Evolutionary conservation across 225 moss, liverwort and hornwort species (phyloP), one percentile per base, ranked within the genome.

Genomic region (Straminergon stramineum): DNA sequence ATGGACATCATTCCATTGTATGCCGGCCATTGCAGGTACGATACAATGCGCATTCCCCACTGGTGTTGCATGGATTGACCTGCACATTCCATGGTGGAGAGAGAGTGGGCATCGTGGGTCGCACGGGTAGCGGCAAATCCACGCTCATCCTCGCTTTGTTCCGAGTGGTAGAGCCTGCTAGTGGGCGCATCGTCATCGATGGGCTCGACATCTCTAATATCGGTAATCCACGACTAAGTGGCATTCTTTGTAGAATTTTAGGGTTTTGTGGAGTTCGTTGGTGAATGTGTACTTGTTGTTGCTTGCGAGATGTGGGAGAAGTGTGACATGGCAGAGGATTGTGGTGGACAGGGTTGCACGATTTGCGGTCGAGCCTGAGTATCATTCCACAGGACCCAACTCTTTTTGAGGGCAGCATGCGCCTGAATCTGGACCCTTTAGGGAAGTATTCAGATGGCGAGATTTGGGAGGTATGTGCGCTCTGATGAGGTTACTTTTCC

Each of bases 61-160:
- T 89, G 39, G 89, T 89, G 80, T 73, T 89, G 85, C 89, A 89
- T 85, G 80, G 80, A 39, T 71, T 89, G 79, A 89, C 60, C 19
- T 89, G 89, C 80, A 85, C 79, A 60, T 89, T 89, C 39, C 51
- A 80, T 13, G 89, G 85, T 37, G 89, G 89, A 80, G 85, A 89
- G 52, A 70, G 89, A 68, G 89, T 89, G 52, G 89, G 89, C 32
- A 52, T 89, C 18, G 85, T 85, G 13, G 89, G 89, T 3, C 89
- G 89, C 71, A 89, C 89, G 19, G 89, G 96, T 84, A 76, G 94
- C 53, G 96, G 96, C 17, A 92, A 92, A 78, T 94, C 96, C 9
- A 98, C 97, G 0, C 91, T 98, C 15, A 96, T 96, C 58, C 96
- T 96, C 82, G 92, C 97, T 55, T 77, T 98, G 75, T 96, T 98